These are phyloP conservation scores for Symmetrospora coprosmae DNA, from an alignment of 768 basidiomycete genomes.

Conservation along the genomic window DNA sequence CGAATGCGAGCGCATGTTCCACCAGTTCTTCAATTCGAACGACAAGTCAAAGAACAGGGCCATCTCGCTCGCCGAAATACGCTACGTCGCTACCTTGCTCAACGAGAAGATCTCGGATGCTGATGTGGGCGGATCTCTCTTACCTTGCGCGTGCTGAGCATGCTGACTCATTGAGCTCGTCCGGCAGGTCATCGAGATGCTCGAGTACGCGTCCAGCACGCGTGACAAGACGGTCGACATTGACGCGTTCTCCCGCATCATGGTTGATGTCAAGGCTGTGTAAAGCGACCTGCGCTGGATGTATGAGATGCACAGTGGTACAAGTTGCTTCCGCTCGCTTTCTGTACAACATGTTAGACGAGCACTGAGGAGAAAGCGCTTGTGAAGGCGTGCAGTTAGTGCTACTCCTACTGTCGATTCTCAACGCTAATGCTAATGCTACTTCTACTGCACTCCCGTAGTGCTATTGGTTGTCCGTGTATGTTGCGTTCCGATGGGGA, in stretches of 20 bases:
- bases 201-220: constrained; percentile 24
- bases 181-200: constrained; percentile 29
- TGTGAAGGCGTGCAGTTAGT: too few species aligned
- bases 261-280: constrained; percentile 19
- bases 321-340: background rate
- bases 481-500: too few species aligned
- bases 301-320: background rate
- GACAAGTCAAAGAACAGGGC: background rate
- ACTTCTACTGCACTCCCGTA: too few species aligned
- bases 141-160: background rate
- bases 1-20: constrained; percentile 25
- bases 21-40: constrained; percentile 26
- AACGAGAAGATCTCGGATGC: constrained; percentile 29
- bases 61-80: constrained; percentile 27
- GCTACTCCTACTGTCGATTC: too few species aligned
- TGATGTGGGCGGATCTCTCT: constrained; percentile 22
- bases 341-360: too few species aligned
- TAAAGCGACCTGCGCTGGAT: background rate
- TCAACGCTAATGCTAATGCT: too few species aligned
- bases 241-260: constrained; percentile 24
- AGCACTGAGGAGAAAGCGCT: too few species aligned
- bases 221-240: constrained; percentile 15
- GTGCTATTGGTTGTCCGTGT: too few species aligned
- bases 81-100: constrained; percentile 24
- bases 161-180: background rate